phyloP scores from a whole-genome alignment of 306 rosid genomes.

The Begonia peltatifolia region DNA sequence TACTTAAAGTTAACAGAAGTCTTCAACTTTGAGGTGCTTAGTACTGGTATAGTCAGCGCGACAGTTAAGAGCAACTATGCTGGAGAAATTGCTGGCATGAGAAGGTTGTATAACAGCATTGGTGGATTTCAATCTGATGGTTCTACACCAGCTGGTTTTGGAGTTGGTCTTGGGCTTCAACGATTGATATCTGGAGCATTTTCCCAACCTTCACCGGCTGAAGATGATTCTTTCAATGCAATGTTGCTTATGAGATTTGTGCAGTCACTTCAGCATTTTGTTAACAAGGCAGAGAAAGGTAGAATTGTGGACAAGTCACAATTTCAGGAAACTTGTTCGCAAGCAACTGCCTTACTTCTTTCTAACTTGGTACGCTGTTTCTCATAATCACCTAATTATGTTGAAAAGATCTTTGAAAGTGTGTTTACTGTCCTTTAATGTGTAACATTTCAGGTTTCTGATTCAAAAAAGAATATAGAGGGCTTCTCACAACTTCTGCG shows the following conservation, averaged over 20 bases:
- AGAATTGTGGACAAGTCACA: slow-evolving; percentile 71
- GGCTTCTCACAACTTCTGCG: slow-evolving; percentile 97
- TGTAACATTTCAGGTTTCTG: slow-evolving; percentile 55
- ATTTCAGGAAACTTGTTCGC: slow-evolving; percentile 92
- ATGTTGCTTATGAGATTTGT: slow-evolving; percentile 82
- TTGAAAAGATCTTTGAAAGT: neutral
- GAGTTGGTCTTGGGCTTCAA: slow-evolving; percentile 77
- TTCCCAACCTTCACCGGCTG: slow-evolving; percentile 66
- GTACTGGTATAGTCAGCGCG: slow-evolving; percentile 78
- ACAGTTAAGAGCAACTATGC: slow-evolving; percentile 95
- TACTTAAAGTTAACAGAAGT: slow-evolving; percentile 79
- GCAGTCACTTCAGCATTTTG: slow-evolving; percentile 82
- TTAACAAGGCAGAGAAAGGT: slow-evolving; percentile 81
- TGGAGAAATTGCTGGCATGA: slow-evolving; percentile 98
- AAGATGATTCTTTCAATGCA: slow-evolving; percentile 75
- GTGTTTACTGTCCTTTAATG: slow-evolving; percentile 17
- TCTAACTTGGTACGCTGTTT: slow-evolving; percentile 65
- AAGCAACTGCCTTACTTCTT: slow-evolving; percentile 88
- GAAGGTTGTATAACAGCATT: slow-evolving; percentile 90
- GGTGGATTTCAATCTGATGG: slow-evolving; percentile 74
- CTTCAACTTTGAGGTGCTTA: slow-evolving; percentile 86
- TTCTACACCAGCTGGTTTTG: slow-evolving; percentile 51
- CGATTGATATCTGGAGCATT: slow-evolving; percentile 88
- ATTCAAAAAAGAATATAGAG: slow-evolving; percentile 70
- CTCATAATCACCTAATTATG: no score